Evolutionary conservation across 805 yeast genomes (phyloP).

Genomic region (Osmozyma mogii): DNA sequence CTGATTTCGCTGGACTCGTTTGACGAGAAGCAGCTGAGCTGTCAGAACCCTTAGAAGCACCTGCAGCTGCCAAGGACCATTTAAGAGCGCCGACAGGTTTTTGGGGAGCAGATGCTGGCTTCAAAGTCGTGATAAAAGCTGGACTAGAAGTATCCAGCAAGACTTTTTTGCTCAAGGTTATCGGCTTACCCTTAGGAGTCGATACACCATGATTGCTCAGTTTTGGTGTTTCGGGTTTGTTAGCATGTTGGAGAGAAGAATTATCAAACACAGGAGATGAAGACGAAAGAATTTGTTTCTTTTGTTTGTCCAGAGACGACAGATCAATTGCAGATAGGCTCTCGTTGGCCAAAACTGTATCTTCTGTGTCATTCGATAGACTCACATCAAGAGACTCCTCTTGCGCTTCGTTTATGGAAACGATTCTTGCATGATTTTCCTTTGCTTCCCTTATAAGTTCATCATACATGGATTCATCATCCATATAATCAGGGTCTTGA

Average conservation of each 20-base stretch:
- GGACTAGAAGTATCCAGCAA: conserved; percentile 31
- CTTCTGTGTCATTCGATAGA: conserved; percentile 4
- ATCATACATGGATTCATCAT: conserved; percentile 34
- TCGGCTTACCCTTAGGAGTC: too few relatives aligned
- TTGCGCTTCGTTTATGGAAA: conserved; percentile 4
- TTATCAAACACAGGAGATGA: too few relatives aligned
- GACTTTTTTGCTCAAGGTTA: too few relatives aligned
- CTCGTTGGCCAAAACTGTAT: too few relatives aligned
- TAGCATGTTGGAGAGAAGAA: too few relatives aligned
- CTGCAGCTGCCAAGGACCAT: conserved; percentile 51
- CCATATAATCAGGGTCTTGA: conserved; percentile 30
- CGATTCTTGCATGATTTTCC: conserved; percentile 11
- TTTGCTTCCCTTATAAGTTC: conserved; percentile 26
- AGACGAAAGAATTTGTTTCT: too few relatives aligned
- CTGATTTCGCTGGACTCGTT: conserved; percentile 5
- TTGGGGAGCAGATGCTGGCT: conserved; percentile 49
- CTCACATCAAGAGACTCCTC: conserved; percentile 2
- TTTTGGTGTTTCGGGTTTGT: too few relatives aligned
- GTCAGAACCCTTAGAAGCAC: conserved; percentile 6
- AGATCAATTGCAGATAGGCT: too few relatives aligned
- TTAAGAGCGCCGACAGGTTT: conserved; percentile 48
- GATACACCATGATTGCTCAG: too few relatives aligned
- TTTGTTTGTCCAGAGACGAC: too few relatives aligned
- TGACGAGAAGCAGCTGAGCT: conserved; percentile 1
- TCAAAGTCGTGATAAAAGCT: conserved; percentile 35